Evolutionary conservation across 768 basidiomycete genomes (phyloP).

Genomic region (Collybia nuda): DNA sequence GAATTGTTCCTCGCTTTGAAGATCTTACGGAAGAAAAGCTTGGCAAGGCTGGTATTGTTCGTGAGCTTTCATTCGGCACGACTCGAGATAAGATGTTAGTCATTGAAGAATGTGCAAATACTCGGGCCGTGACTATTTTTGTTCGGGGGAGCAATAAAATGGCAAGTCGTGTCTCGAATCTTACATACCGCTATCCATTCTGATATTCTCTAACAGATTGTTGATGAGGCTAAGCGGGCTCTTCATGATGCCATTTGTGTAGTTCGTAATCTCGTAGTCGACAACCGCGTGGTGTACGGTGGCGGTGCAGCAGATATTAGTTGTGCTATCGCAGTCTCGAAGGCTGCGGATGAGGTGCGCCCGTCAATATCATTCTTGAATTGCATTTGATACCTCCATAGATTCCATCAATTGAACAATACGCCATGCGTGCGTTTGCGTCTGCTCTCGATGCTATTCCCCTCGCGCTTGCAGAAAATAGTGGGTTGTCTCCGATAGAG

Average conservation of each 20-base stretch:
- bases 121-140: conserved; percentile 94
- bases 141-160: conserved; percentile 99
- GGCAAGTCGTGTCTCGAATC: conserved; percentile 43
- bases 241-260: conserved; percentile 97
- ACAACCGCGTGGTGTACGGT: conserved; percentile 97
- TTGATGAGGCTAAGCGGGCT: conserved; percentile 97
- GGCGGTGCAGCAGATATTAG: conserved; percentile 98
- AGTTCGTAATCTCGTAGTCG: conserved; percentile 91
- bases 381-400: conserved; percentile 21
- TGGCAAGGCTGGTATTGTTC: conserved; percentile 89
- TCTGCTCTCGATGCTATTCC: conserved; percentile 95
- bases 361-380: conserved; percentile 2
- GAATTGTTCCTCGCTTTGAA: conserved; percentile 98
- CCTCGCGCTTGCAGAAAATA: conserved; percentile 96
- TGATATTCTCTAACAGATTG: conserved; percentile 64
- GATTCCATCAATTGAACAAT: conserved; percentile 98
- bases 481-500: conserved; percentile 93
- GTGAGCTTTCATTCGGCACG: conserved; percentile 95
- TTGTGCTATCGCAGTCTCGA: conserved; percentile 88
- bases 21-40: conserved; percentile 91
- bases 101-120: conserved; percentile 98
- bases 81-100: conserved; percentile 99
- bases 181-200: neutral
- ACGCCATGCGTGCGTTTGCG: conserved; percentile 99
- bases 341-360: conserved; percentile 89